phyloP scores from a whole-genome alignment of 2,329 filamentous ascomycete genomes.

The Verruconis gallopava region DNA sequence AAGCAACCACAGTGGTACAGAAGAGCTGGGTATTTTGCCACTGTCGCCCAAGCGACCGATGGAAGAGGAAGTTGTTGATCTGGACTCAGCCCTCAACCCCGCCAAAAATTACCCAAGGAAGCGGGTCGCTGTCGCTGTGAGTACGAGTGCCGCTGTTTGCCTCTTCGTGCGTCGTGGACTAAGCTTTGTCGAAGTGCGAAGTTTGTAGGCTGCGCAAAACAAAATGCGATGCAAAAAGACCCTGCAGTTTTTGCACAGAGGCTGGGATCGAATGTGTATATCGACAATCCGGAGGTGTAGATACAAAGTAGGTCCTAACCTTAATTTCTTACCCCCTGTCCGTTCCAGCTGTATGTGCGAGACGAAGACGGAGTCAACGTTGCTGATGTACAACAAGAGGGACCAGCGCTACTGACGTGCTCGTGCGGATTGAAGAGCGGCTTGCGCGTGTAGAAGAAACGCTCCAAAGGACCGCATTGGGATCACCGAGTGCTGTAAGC shows the following conservation, averaged over 20 bases:
- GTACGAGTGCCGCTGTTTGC: slow-evolving; percentile 5
- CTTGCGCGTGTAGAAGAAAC: slow-evolving; percentile 17
- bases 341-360: neutral
- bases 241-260: slow-evolving; percentile 20
- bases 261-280: slow-evolving; percentile 19
- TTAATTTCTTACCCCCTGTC: too few species aligned
- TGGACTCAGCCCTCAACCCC: slow-evolving; percentile 5
- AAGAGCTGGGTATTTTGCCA: slow-evolving; percentile 65
- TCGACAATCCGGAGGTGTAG: slow-evolving; percentile 17
- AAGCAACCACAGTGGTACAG: slow-evolving; percentile 78
- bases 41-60: slow-evolving; percentile 22
- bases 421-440: slow-evolving; percentile 16
- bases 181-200: slow-evolving; percentile 16
- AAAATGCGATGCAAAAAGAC: slow-evolving; percentile 18
- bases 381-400: slow-evolving; percentile 13
- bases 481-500: neutral
- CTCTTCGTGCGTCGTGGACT: neutral
- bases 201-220: slow-evolving; percentile 20
- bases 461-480: neutral
- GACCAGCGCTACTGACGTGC: slow-evolving; percentile 13
- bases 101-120: slow-evolving; percentile 18
- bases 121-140: slow-evolving; percentile 18
- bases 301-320: slow-evolving; percentile 11
- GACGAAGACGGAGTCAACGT: neutral
- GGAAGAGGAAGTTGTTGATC: neutral